phyloP scores from a whole-genome alignment of 139 green algal species.

The Chlamydomonas sphaeroides region DNA sequence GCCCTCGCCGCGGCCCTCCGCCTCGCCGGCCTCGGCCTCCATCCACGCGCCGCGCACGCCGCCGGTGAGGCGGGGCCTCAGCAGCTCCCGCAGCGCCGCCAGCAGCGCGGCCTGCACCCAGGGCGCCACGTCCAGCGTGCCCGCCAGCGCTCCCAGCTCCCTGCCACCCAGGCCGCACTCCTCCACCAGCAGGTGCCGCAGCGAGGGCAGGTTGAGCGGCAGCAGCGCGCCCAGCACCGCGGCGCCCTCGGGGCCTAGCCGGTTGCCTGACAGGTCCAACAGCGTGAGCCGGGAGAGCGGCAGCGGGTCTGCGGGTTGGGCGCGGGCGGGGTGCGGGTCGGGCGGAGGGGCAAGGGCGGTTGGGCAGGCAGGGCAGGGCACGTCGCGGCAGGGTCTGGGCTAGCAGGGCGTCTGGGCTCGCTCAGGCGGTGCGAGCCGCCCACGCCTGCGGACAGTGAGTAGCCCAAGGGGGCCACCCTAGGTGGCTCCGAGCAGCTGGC shows the following conservation, averaged over 20 bases:
- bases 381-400: too few species aligned
- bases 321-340: background rate
- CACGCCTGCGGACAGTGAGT: too few species aligned
- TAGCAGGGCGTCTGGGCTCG: too few species aligned
- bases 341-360: too few species aligned
- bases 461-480: background rate
- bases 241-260: slow-evolving; percentile 22
- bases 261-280: slow-evolving; percentile 21
- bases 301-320: too few species aligned
- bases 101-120: slow-evolving; percentile 8
- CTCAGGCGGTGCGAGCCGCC: too few species aligned
- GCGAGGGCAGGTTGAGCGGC: slow-evolving; percentile 14
- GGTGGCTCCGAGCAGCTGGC: too few species aligned
- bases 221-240: slow-evolving; percentile 23
- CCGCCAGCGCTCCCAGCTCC: slow-evolving; percentile 23
- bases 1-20: background rate
- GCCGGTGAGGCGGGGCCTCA: background rate
- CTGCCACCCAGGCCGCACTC: slow-evolving; percentile 19
- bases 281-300: background rate
- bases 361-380: too few species aligned
- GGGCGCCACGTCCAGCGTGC: slow-evolving; percentile 7
- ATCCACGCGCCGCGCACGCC: background rate
- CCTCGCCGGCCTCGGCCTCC: too few species aligned
- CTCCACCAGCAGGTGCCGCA: slow-evolving; percentile 24
- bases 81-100: background rate